Conservation (phyloP, 1,284 basidiomycete genomes). For the Leccinum huronense region DNA sequence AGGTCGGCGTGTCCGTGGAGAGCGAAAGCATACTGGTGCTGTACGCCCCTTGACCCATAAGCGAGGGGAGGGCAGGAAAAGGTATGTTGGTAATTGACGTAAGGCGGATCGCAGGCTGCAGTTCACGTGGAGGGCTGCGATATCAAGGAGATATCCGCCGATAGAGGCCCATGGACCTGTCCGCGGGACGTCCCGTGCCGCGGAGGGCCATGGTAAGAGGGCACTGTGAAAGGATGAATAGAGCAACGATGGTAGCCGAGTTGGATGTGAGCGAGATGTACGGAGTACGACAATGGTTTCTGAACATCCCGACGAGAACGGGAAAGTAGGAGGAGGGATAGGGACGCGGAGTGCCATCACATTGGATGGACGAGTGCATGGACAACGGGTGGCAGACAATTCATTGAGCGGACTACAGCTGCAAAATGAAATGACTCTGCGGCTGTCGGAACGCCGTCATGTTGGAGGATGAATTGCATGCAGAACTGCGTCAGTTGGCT, state of each 20-base stretch:
- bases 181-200: slow-evolving; percentile 2
- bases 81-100: slow-evolving; percentile 33
- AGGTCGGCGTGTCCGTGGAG: slow-evolving; percentile 31
- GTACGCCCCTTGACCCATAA: slow-evolving; percentile 33
- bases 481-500: slow-evolving; percentile 16
- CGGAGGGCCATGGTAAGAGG: slow-evolving; percentile 2
- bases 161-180: slow-evolving; percentile 31
- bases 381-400: slow-evolving; percentile 33
- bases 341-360: slow-evolving; percentile 14
- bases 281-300: slow-evolving; percentile 9
- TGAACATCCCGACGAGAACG: slow-evolving; percentile 26
- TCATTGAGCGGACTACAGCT: slow-evolving; percentile 28
- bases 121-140: slow-evolving; percentile 24
- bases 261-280: slow-evolving; percentile 5
- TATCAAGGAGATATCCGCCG: slow-evolving; percentile 32
- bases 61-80: slow-evolving; percentile 33
- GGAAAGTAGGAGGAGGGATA: slow-evolving; percentile 2
- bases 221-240: slow-evolving; percentile 1
- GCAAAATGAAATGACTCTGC: slow-evolving; percentile 33
- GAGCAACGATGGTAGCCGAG: slow-evolving; percentile 1
- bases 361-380: slow-evolving; percentile 22
- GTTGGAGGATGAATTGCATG: slow-evolving; percentile 26
- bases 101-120: slow-evolving; percentile 27
- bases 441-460: slow-evolving; percentile 27
- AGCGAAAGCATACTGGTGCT: slow-evolving; percentile 20